Evolutionary conservation across 2,329 filamentous ascomycete genomes (phyloP).

Genomic region (Fusarium tuaranense): DNA sequence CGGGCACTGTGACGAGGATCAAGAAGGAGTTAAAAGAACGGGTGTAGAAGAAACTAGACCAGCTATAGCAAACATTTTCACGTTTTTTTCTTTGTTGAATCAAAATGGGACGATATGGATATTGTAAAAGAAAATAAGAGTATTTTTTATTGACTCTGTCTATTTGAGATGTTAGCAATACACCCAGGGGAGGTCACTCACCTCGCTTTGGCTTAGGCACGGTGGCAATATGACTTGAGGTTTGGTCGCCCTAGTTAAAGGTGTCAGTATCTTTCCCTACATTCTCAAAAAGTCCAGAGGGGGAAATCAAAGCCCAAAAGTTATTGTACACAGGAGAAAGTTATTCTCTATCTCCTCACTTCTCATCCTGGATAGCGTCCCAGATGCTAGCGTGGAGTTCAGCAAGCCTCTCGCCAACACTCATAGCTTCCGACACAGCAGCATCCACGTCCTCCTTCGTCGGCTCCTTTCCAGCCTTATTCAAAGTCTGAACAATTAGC

Average conservation of each 20-base stretch:
- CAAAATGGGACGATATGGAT: conserved; percentile 10
- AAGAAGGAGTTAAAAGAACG: conserved; percentile 70
- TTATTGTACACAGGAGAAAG: neutral
- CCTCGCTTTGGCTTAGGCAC: neutral
- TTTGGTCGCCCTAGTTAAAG: neutral
- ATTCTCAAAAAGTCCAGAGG: neutral
- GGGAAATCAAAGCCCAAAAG: neutral
- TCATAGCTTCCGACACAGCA: neutral
- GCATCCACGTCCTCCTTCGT: neutral
- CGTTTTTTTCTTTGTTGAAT: conserved; percentile 38
- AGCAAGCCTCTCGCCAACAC: neutral
- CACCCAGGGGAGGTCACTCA: neutral
- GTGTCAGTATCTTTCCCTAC: neutral
- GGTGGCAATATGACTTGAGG: neutral
- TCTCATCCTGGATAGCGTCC: neutral
- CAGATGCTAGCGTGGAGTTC: neutral
- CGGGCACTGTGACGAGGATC: conserved; percentile 73
- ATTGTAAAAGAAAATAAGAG: neutral
- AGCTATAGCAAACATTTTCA: conserved; percentile 35
- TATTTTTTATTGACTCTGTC: neutral
- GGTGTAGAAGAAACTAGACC: conserved; percentile 45
- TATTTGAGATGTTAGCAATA: neutral
- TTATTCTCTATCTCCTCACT: neutral
- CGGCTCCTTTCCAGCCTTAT: neutral
- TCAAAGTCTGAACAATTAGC: neutral